Base-by-base conservation (phyloP, 2,329 filamentous ascomycete genomes). In the Plenodomus lindquistii region DNA sequence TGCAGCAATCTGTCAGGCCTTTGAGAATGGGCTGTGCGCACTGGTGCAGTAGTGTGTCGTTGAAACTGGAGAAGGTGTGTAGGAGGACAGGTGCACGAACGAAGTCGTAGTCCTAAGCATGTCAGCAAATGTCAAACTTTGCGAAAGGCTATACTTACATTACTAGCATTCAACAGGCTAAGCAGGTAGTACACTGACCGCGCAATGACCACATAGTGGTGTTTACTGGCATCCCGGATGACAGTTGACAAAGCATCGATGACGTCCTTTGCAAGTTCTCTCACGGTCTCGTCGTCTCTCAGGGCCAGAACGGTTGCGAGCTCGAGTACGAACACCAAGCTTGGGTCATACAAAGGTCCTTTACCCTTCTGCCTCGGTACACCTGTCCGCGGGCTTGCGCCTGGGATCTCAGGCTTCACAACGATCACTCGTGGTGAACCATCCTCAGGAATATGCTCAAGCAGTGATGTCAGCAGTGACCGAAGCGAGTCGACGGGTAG, bases 71-170 rank as follows among this genome's bases (percentile, higher is more conserved):
- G 52, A 99, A 91, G 1, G 87, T 87, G 70, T 99, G 94, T 11
- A 99, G 81, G 7, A 97, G 83, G 42, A 97, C 89, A 1, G 94
- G 94, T 1, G 92, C 89, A 48, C 94, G 89, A 65, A 97, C 86
- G 70, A 94, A 96, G 63, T 95, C 89, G 63, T 93, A 85, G 59
- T 96, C 88, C 88, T 92, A 58, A 2, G 22, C 6, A 1, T 8
- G 41, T 55, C 36, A 55, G 48, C 40, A 41, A 1, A 44, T 3
- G 15, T 6, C 1, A 24, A 19, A 1, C 18, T 10, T 3, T 22
- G 13, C 1, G n/a, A 7, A 29, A 4, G 17, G 18, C 9, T 45
- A 4, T 10, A 47, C 87, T 76, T 80, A 92, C 89, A 73, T 96
- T 95, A 76, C 91, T 93, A 17, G 87, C 83, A 59, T 89, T 87